These are phyloP conservation scores for Claviceps arundinis DNA, from an alignment of 2,329 filamentous ascomycete genomes.

Conservation along the genomic window DNA sequence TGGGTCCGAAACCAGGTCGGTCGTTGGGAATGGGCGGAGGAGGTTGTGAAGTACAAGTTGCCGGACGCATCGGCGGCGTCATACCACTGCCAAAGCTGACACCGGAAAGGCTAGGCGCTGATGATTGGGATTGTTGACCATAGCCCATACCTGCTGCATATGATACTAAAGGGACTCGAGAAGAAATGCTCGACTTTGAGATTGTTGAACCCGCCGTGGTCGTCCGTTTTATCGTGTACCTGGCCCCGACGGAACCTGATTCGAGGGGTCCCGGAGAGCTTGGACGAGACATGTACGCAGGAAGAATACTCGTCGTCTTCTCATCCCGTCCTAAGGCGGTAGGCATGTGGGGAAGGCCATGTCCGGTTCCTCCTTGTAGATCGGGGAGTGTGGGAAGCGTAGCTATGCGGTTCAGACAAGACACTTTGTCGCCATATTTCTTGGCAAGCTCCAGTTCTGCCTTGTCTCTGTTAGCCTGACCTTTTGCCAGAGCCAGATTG, in stretches of 20 bases:
- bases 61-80: conserved; percentile 19
- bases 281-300: conserved; percentile 47
- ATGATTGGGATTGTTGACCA: conserved; percentile 21
- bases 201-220: conserved; percentile 42
- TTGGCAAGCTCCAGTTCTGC: conserved; percentile 36
- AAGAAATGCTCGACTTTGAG: conserved; percentile 48
- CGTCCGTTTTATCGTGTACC: conserved; percentile 33
- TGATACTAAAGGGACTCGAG: conserved; percentile 48
- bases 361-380: conserved; percentile 17
- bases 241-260: conserved; percentile 38
- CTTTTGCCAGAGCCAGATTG: conserved; percentile 74
- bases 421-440: conserved; percentile 36
- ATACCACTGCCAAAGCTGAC: conserved; percentile 9
- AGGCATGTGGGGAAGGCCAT: conserved; percentile 46
- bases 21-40: conserved; percentile 15
- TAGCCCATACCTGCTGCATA: conserved; percentile 50
- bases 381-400: conserved; percentile 51
- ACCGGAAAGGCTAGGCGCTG: conserved; percentile 21
- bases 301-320: conserved; percentile 47
- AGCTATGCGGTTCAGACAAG: conserved; percentile 40
- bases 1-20: conserved; percentile 8
- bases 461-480: conserved; percentile 47
- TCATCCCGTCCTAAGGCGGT: conserved; percentile 42
- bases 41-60: conserved; percentile 23
- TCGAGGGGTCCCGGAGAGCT: conserved; percentile 40